Percentiles rank a stretch among this genome's conserved stretches.
Conservation (phyloP, 1,284 basidiomycete genomes). For the Sporisorium graminicola region DNA sequence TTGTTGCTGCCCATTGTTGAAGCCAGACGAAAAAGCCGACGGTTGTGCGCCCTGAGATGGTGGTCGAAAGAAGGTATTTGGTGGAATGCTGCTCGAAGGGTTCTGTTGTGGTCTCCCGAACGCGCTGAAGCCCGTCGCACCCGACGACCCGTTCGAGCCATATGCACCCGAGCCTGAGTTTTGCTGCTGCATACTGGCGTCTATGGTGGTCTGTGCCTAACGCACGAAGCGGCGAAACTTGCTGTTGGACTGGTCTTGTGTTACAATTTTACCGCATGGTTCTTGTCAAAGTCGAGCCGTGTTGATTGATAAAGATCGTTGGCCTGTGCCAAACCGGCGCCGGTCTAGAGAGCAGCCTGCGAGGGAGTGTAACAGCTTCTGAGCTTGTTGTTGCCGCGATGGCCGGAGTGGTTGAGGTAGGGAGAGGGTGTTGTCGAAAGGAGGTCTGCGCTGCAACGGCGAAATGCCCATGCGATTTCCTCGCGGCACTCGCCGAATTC, state of each 20-base stretch:
- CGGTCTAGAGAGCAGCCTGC: background rate
- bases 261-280: conserved; percentile 2
- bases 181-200: conserved; percentile 21
- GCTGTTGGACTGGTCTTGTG: background rate
- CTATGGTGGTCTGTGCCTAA: background rate
- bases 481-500: conserved; percentile 14
- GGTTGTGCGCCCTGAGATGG: conserved; percentile 7
- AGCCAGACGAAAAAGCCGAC: conserved; percentile 15
- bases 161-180: conserved; percentile 12
- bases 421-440: background rate
- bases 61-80: conserved; percentile 37
- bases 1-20: conserved; percentile 19
- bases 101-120: conserved; percentile 29
- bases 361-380: background rate
- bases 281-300: background rate
- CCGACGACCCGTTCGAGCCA: background rate
- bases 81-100: conserved; percentile 30
- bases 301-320: background rate
- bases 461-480: background rate
- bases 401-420: background rate
- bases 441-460: conserved; percentile 17
- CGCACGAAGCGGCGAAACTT: background rate
- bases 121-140: conserved; percentile 13
- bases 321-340: background rate
- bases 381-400: background rate